Evolutionary conservation across 2,329 filamentous ascomycete species (phyloP), one percentile per base, ranked within the genome.

Genomic region (Zymoseptoria tritici): DNA sequence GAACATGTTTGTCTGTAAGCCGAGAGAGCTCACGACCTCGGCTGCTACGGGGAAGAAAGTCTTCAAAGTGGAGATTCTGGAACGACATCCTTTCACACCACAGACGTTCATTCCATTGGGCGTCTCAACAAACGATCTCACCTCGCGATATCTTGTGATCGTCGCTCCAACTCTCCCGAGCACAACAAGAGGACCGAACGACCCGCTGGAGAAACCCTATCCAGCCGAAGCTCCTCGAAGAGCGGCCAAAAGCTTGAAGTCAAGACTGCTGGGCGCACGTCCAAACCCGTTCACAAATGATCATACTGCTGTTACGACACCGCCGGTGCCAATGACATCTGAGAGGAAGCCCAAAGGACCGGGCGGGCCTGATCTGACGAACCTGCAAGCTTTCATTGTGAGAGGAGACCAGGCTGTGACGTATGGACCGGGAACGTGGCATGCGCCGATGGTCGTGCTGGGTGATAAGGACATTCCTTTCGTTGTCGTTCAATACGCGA

Each of bases 381-480:
- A 83, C 8, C 68, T 96, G 49, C 82, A 80, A 66, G 93, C 91
- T 0, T 99, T 97, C 72, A 76, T 95, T 57, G 92, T 90, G 1
- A 83, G 81, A 55, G 86, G 85, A 2, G 81, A 82, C 22, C 91
- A 96, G 77, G 92, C 91, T 9, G 90, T 99, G 13, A 97, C 91
- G 2, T 99, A 97, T 73, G 91, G 84, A 1, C 86, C 89, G 1
- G 94, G 91, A 4, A 97, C 91, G 57, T 99, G 87, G 93, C 94
- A 99, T 78, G 91, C 93, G 62, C 94, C 94, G 0, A 97, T 99
- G 93, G 89, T 91, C 13, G 91, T 90, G 16, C 75, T 97, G 54
- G 92, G 92, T 0, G 73, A 76, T 52, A 76, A 79, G 57, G 80
- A 85, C 20, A 79, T 97, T 54, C 90, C 94, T 71, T 97, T 97